Evolutionary conservation across 169 alveolate species (phyloP).

Genomic region (Eimeria acervulina): DNA sequence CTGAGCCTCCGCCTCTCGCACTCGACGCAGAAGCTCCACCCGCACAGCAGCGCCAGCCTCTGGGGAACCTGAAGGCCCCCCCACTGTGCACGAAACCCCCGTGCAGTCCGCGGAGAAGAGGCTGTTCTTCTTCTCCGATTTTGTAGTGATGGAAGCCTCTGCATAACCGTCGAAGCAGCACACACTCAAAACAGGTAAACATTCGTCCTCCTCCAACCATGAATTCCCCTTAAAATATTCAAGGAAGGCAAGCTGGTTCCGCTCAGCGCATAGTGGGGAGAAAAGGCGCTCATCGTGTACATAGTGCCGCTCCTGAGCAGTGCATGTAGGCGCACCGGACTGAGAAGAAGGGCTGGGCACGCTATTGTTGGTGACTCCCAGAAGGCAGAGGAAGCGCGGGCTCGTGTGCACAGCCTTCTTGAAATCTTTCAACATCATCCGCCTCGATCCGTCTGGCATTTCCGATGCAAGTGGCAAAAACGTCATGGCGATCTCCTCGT

Average conservation of each 20-base stretch:
- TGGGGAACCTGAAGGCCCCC: slow-evolving; percentile 29
- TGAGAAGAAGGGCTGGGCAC: slow-evolving; percentile 44
- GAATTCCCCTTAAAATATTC: not conserved
- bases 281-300: not conserved
- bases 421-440: slow-evolving; percentile 81
- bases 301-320: not conserved
- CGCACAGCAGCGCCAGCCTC: slow-evolving; percentile 47
- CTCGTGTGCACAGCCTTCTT: slow-evolving; percentile 75
- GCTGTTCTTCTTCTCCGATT: slow-evolving; percentile 44
- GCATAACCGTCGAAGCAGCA: not conserved
- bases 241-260: not conserved
- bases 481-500: slow-evolving; percentile 63
- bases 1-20: slow-evolving; percentile 66
- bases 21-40: slow-evolving; percentile 67
- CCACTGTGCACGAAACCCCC: slow-evolving; percentile 17
- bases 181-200: not conserved
- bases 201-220: not conserved
- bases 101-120: slow-evolving; percentile 27
- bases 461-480: slow-evolving; percentile 75
- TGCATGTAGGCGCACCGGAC: not conserved
- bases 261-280: not conserved
- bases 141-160: slow-evolving; percentile 35
- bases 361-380: slow-evolving; percentile 71
- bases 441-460: slow-evolving; percentile 80
- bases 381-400: slow-evolving; percentile 73